Evolutionary conservation across 2,329 filamentous ascomycete species (phyloP), one percentile per base, ranked within the genome.

Genomic region (Epicoccum nigrum): DNA sequence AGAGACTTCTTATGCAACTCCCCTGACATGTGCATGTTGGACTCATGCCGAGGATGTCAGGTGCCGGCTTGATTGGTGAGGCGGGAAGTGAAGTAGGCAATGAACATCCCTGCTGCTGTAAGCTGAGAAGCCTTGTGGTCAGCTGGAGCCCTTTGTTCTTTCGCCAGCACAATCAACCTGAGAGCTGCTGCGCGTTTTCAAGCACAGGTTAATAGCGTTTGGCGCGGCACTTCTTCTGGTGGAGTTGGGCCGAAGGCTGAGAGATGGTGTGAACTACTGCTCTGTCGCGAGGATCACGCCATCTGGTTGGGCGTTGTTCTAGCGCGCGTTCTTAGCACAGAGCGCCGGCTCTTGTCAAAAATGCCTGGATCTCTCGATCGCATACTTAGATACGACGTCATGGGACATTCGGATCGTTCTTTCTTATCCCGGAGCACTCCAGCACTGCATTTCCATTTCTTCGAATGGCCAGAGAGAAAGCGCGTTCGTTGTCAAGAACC

Each of bases 331-430:
- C 12, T 37, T 45, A 37, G 42, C 42, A 46, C 25, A 32, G 35
- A 41, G 37, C 41, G 35, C 43, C 38, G 55, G 50, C 47, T 44
- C 43, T 51, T 53, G 35, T 39, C 47, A 35, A 51, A 33, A 54
- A 35, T 56, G 49, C 52, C 48, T 58, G 51, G 31, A 58, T 63
- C 55, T 57, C 59, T 53, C 61, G 54, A 47, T 52, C 43, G 38
- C 38, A 28, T 30, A 38, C 16, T 33, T 43, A 33, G n/a, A 30
- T 8, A 7, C 38, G 44, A 47, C 49, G 43, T 52, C 49, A 47
- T 52, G 33, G n/a, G 43, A 32, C 20, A 28, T 30, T 21, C 16
- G 7, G 42, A 39, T 30, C 33, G 38, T 17, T 32, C 31, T 27
- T 37, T 27, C 16, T 8, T 13, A 41, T 17, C 27, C 45, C 31